phyloP scores from a whole-genome alignment of 768 basidiomycete genomes.

The Coprinopsis sp. region DNA sequence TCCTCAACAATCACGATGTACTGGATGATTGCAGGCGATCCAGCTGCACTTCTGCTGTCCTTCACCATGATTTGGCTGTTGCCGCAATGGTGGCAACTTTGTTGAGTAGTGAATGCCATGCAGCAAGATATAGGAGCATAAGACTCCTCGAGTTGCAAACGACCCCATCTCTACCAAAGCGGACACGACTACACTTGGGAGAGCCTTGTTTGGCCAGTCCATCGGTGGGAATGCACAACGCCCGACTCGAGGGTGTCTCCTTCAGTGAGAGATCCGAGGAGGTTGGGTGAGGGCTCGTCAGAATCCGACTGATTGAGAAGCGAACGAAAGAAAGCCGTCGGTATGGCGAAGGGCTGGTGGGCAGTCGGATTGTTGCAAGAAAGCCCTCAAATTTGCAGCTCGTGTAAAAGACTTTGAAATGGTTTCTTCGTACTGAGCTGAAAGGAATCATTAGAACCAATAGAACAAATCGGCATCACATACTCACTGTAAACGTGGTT shows the following conservation, averaged over 20 bases:
- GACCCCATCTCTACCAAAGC: background rate
- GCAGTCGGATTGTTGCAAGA: constrained; percentile 9
- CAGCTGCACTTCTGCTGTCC: background rate
- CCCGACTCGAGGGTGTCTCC: too few species aligned
- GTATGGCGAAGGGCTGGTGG: constrained; percentile 13
- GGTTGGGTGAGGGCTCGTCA: background rate
- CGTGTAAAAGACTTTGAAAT: constrained; percentile 12
- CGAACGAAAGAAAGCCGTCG: constrained; percentile 3
- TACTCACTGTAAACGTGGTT: constrained; percentile 16
- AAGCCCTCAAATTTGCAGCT: constrained; percentile 13
- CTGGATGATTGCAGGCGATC: background rate
- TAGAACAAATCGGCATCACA: background rate
- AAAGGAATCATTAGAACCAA: background rate
- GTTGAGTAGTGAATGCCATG: background rate
- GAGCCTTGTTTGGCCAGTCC: background rate
- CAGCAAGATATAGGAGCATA: background rate
- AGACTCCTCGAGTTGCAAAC: background rate
- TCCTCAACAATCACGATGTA: background rate
- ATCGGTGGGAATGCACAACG: background rate
- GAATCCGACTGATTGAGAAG: constrained; percentile 8
- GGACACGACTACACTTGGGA: background rate
- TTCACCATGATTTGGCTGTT: background rate
- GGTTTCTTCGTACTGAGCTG: constrained; percentile 20
- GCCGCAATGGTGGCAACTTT: background rate
- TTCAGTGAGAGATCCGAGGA: background rate